Percentiles rank a stretch among this genome's conserved stretches.
phyloP scores from a whole-genome alignment of 202 grass and related monocot species.

The Carex arenaria region DNA sequence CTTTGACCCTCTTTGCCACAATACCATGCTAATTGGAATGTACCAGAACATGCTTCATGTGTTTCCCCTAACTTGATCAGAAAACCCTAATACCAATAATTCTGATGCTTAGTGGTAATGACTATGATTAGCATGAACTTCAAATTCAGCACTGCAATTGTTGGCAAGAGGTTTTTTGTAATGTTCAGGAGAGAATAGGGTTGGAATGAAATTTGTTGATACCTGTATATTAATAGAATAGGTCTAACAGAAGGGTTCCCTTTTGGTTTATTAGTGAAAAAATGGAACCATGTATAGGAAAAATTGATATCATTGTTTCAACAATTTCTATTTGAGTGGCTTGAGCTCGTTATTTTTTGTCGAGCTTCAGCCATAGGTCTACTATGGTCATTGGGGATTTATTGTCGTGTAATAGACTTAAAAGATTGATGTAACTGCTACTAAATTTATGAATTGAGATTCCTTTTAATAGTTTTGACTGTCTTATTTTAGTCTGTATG shows the following conservation, averaged over 20 bases:
- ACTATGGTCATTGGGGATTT: not conserved
- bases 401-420: not conserved
- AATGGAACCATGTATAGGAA: constrained; percentile 2
- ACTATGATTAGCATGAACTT: not conserved
- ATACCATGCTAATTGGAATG: not conserved
- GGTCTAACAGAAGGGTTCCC: not conserved
- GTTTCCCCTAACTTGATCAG: not conserved
- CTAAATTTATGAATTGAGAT: constrained; percentile 14
- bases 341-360: constrained; percentile 27
- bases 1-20: not conserved
- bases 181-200: not conserved
- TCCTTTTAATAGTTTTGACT: not conserved
- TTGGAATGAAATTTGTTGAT: not conserved
- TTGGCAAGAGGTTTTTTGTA: not conserved
- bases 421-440: not conserved
- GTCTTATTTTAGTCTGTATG: not conserved
- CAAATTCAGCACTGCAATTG: not conserved
- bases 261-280: constrained; percentile 29
- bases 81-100: not conserved
- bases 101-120: not conserved
- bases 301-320: constrained; percentile 16
- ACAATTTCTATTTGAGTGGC: not conserved
- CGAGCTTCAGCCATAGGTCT: not conserved
- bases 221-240: constrained; percentile 14
- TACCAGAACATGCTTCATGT: not conserved